Conservation (phyloP, 768 basidiomycete species). For the Mycena polygramma region DNA sequence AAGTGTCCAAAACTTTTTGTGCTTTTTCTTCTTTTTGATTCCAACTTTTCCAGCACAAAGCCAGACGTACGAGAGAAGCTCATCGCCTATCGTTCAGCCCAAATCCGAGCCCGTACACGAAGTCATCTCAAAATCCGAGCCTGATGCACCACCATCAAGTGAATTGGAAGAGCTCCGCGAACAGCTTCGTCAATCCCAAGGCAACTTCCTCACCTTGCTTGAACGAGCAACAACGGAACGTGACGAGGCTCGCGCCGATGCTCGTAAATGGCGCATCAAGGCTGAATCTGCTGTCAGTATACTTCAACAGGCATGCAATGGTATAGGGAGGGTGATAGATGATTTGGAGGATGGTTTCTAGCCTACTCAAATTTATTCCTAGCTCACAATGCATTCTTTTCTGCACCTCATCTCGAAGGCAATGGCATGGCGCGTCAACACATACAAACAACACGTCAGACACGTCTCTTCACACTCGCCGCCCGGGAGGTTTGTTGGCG, state of each 20-base stretch:
- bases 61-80: no score
- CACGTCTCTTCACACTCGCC: background rate
- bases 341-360: background rate
- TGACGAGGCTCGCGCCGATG: background rate
- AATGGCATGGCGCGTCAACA: conserved; percentile 2
- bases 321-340: background rate
- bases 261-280: background rate
- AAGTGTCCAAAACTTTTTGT: no score
- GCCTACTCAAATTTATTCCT: background rate
- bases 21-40: no score
- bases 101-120: no score
- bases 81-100: no score
- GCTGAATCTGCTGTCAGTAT: background rate
- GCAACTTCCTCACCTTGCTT: background rate
- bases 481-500: background rate
- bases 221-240: background rate
- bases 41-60: no score
- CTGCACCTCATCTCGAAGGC: background rate
- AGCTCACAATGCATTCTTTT: background rate
- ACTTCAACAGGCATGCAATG: background rate
- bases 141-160: no score
- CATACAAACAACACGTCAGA: background rate
- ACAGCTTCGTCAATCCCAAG: background rate
- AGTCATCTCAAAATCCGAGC: no score
- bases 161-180: no score